phyloP scores from a whole-genome alignment of 2,329 filamentous ascomycete species.

The Aspergillus sp. region DNA sequence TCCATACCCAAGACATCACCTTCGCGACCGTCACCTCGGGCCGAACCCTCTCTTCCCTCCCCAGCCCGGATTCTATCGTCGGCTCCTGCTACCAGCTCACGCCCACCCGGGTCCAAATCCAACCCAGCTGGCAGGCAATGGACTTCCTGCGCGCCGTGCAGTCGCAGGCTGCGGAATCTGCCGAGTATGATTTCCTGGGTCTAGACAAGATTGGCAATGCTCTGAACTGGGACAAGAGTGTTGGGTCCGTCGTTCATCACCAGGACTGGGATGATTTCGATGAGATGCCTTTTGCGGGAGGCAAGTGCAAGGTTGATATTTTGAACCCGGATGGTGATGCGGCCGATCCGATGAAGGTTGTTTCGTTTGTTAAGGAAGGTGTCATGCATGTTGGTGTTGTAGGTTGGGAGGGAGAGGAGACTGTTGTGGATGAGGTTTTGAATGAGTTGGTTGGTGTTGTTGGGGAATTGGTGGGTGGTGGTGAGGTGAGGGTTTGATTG shows the following conservation, averaged over 20 bases:
- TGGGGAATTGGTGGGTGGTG: conserved; percentile 35
- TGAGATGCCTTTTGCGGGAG: conserved; percentile 41
- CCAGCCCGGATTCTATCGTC: conserved; percentile 55
- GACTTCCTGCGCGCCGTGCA: conserved; percentile 56
- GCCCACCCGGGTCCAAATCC: conserved; percentile 60
- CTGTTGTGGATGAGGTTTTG: conserved; percentile 55
- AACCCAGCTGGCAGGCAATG: conserved; percentile 48
- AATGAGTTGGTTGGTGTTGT: conserved; percentile 52
- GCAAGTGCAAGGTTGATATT: conserved; percentile 55
- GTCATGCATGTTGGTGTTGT: conserved; percentile 62
- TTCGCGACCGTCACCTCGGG: conserved; percentile 67
- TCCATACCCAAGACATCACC: conserved; percentile 55
- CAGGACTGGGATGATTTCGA: conserved; percentile 66
- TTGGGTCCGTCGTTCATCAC: conserved; percentile 59
- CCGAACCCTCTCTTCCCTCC: conserved; percentile 58
- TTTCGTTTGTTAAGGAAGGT: conserved; percentile 55
- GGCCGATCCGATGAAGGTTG: conserved; percentile 35
- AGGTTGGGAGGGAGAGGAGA: conserved; percentile 52
- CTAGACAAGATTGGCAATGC: conserved; percentile 51
- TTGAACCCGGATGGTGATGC: conserved; percentile 59
- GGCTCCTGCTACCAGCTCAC: conserved; percentile 60
- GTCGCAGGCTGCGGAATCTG: conserved; percentile 55
- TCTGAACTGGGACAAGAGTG: conserved; percentile 35
- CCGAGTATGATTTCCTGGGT: conserved; percentile 56
- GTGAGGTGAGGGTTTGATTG: background rate